Evolutionary conservation across 352 stramenopile genomes (phyloP).

Genomic region (Phytophthora foliorum): DNA sequence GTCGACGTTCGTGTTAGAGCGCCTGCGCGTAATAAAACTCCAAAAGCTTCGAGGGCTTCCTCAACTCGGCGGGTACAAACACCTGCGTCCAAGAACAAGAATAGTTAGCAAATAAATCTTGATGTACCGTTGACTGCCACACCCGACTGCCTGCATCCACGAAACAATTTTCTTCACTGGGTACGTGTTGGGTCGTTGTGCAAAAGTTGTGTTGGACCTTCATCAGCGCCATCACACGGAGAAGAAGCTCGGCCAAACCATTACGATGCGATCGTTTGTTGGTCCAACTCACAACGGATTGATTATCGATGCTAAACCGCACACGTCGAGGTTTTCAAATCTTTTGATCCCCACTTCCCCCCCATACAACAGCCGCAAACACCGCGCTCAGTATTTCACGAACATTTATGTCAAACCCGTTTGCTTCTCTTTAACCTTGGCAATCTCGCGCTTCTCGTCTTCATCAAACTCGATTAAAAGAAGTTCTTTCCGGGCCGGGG

Average conservation of each 20-base stretch:
- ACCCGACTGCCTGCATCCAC: neutral
- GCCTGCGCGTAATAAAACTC: neutral
- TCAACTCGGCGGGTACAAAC: neutral
- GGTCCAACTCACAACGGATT: neutral
- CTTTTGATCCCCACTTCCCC: neutral
- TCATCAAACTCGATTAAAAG: neutral
- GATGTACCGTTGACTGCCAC: neutral
- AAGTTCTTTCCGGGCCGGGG: neutral
- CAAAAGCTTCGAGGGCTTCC: neutral
- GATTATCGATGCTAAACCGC: neutral
- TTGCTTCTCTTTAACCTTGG: neutral
- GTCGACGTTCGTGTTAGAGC: neutral
- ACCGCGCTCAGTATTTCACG: neutral
- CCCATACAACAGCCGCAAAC: neutral
- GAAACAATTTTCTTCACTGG: neutral
- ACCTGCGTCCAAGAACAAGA: neutral
- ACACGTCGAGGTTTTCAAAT: neutral
- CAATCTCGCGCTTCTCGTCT: neutral
- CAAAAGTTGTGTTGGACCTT: neutral
- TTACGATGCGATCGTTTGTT: neutral
- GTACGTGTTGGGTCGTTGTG: neutral
- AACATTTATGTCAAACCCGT: neutral
- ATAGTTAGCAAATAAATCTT: neutral
- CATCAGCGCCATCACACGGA: neutral
- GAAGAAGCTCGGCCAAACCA: neutral